phyloP scores from a whole-genome alignment of 2,329 filamentous ascomycete species.

The Knufia fluminis region DNA sequence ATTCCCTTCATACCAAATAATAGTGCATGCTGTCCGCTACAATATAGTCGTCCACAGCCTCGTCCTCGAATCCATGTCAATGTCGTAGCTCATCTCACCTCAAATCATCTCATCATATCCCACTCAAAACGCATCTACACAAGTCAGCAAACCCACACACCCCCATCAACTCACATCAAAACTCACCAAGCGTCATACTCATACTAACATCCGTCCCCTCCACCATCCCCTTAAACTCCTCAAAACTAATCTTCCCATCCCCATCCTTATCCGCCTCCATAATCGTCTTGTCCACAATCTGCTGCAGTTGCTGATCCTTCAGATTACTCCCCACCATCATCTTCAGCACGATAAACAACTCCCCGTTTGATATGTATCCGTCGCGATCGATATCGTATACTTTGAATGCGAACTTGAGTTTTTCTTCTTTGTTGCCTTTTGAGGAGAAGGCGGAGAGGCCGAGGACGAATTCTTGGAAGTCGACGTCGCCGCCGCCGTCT shows the following conservation, averaged over 20 bases:
- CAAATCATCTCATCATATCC: too few relatives aligned
- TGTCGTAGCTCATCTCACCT: too few relatives aligned
- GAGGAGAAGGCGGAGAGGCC: slow-evolving; percentile 91
- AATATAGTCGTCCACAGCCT: too few relatives aligned
- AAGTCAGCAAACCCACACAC: background rate
- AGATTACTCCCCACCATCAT: slow-evolving; percentile 99
- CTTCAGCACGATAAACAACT: slow-evolving; percentile 98
- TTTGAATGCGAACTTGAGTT: slow-evolving; percentile 95
- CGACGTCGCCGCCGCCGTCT: slow-evolving; percentile 92
- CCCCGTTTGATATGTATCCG: slow-evolving; percentile 96
- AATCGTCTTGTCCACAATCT: slow-evolving; percentile 99
- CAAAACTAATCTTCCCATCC: slow-evolving; percentile 97
- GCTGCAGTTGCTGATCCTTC: slow-evolving; percentile 97
- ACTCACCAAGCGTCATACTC: slow-evolving; percentile 47
- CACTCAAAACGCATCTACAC: too few relatives aligned
- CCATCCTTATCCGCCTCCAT: slow-evolving; percentile 97
- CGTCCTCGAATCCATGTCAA: too few relatives aligned
- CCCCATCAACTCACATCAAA: slow-evolving; percentile 21
- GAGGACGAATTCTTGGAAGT: slow-evolving; percentile 97
- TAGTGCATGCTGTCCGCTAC: too few relatives aligned
- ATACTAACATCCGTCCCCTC: slow-evolving; percentile 73
- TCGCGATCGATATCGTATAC: slow-evolving; percentile 99
- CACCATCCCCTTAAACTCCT: slow-evolving; percentile 98
- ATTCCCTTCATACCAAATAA: too few relatives aligned
- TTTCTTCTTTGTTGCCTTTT: slow-evolving; percentile 99